These are phyloP conservation scores for Achaetomiella virescens DNA, from an alignment of 495 filamentous ascomycete genomes.

Conservation along the genomic window DNA sequence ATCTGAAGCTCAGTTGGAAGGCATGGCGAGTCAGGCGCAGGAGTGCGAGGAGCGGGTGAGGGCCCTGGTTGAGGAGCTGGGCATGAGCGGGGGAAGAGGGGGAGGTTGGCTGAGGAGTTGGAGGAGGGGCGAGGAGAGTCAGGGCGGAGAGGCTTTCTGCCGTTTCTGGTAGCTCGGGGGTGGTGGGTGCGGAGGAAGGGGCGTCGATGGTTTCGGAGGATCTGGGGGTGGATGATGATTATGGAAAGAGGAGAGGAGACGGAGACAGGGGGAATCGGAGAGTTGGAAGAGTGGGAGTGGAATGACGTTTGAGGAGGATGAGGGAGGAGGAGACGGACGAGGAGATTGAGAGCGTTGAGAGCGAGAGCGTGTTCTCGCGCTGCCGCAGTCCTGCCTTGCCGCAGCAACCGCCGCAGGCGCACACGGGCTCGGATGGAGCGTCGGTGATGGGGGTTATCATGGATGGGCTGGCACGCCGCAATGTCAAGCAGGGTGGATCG, in stretches of 20 bases:
- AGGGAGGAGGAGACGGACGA: constrained; percentile 52
- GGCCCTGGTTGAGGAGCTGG: constrained; percentile 57
- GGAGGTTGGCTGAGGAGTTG: too few relatives aligned
- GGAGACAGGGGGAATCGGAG: not conserved
- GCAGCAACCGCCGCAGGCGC: not conserved
- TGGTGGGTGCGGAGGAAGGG: constrained; percentile 3
- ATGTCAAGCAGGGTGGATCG: not conserved
- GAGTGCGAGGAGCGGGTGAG: constrained; percentile 62
- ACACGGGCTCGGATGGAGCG: not conserved
- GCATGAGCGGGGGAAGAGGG: too few relatives aligned
- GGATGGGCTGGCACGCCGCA: constrained; percentile 6
- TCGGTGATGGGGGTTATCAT: not conserved
- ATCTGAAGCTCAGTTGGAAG: constrained; percentile 71
- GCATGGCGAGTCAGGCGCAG: constrained; percentile 60
- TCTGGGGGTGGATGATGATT: constrained; percentile 46
- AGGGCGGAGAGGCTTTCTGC: constrained; percentile 37
- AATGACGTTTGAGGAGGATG: constrained; percentile 31
- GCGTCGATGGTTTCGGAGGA: constrained; percentile 43
- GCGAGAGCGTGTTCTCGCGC: constrained; percentile 59
- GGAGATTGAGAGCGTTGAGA: constrained; percentile 50
- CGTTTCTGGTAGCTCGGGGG: not conserved
- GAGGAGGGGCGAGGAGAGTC: constrained; percentile 45
- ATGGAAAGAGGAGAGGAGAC: constrained; percentile 29
- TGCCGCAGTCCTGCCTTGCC: constrained; percentile 47
- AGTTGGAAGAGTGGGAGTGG: constrained; percentile 37